Percentiles rank a stretch among this genome's conserved stretches.
These are phyloP conservation scores for Penicillium sp. DNA, from an alignment of 2,329 filamentous ascomycete genomes.

Conservation along the genomic window DNA sequence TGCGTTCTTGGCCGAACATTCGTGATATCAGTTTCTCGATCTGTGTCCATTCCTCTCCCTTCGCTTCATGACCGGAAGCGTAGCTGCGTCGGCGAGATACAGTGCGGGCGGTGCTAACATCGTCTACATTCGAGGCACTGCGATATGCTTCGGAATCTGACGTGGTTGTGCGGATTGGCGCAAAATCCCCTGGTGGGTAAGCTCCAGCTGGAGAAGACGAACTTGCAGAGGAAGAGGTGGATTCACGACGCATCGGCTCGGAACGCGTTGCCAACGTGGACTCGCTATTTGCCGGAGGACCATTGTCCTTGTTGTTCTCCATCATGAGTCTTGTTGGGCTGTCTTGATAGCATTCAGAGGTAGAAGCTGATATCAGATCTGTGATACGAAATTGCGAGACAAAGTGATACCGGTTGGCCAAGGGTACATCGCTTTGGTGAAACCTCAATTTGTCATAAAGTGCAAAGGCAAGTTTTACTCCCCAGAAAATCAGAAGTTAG, in stretches of 20 bases:
- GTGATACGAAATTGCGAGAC: background rate
- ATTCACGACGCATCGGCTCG: background rate
- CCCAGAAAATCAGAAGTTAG: no score
- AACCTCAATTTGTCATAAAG: no score
- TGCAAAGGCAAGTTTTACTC: no score
- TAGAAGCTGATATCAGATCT: background rate
- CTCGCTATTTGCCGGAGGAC: background rate
- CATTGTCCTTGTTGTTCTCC: background rate
- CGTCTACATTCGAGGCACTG: constrained; percentile 5
- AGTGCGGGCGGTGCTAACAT: constrained; percentile 21
- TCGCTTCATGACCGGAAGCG: constrained; percentile 20
- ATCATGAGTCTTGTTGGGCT: background rate
- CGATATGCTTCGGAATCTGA: constrained; percentile 1
- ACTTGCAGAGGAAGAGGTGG: background rate
- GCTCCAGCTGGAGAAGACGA: constrained; percentile 1
- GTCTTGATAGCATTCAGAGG: background rate
- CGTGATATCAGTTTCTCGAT: constrained; percentile 59
- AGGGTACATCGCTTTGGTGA: background rate
- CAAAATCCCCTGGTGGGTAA: background rate
- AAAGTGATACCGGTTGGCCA: background rate
- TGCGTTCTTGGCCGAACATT: constrained; percentile 67
- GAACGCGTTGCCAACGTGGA: background rate
- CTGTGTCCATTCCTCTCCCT: constrained; percentile 33
- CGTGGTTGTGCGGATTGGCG: constrained; percentile 11
- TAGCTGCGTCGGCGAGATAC: constrained; percentile 29